Base-by-base conservation (phyloP, 345 rosid genomes). In the Eucalyptus erythrocorys region DNA sequence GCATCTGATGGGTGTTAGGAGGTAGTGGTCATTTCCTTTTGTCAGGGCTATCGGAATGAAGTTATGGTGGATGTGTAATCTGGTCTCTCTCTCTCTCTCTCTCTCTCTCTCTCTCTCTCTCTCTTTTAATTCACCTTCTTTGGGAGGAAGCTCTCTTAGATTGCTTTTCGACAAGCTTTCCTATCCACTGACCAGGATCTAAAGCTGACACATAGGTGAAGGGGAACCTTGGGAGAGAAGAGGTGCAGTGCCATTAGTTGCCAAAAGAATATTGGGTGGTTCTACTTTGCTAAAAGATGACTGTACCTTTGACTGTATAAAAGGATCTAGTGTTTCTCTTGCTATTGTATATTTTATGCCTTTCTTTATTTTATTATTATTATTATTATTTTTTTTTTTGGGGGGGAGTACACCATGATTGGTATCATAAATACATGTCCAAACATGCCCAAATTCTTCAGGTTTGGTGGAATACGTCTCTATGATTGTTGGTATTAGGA, bases 301-400 rank as follows among this genome's bases (percentile, higher is more conserved):
- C 42, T 1, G 3, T 32, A 2, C 80, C 42, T 34, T 32, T 34
- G 32, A 59, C 80, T 8, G 42, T 66, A 66, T 32, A 66, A 32
- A 32, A 66, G 42, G 34, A 15, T 66, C 79, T 66, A 3, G 37
- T 66, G 79, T 66, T 66, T 66, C 79, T 32, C 40, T 66, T 66
- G 42, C 10, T 8, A n/a, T n/a, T 64, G 34, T 37, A 61, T 61
- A 30, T 27, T 61, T 61, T 6, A 61, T 61, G 16, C 32, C 37
- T 51, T 51, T 7, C 0, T 51, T 0, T 19, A 7, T 51, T 19
- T 3, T 4, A 4, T 1, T 19, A n/a, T n/a, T n/a, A n/a, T 19
- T 19, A 6, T 17, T 50, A 16, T 50, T 50, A 6, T 43, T 49
- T 50, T 50, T 17, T 51, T 50, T 50, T 50, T 17, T 6, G 21